Evolutionary conservation across 2,329 filamentous ascomycete genomes (phyloP).

Genomic region (Fusarium luffae): DNA sequence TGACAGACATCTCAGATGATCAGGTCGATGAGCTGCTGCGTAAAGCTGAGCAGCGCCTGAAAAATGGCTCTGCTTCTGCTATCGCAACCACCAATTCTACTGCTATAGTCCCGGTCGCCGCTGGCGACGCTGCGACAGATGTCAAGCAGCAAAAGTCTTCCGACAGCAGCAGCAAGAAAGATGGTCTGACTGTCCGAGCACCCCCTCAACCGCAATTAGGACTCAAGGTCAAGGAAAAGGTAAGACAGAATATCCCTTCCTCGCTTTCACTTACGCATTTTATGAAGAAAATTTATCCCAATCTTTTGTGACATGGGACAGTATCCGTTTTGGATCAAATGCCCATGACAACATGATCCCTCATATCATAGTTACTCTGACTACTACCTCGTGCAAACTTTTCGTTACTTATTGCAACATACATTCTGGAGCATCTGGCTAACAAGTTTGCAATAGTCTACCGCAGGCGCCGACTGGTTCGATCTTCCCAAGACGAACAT

Average conservation of each 20-base stretch:
- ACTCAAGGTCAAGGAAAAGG: slow-evolving; percentile 45
- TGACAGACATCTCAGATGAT: slow-evolving; percentile 47
- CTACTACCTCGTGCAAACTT: slow-evolving; percentile 31
- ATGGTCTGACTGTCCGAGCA: slow-evolving; percentile 43
- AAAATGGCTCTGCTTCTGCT: slow-evolving; percentile 37
- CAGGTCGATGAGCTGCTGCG: slow-evolving; percentile 49
- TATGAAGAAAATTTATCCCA: slow-evolving; percentile 56
- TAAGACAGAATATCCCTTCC: slow-evolving; percentile 27
- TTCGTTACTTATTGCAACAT: background rate
- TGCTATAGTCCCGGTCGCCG: slow-evolving; percentile 26
- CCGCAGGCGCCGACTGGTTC: slow-evolving; percentile 87
- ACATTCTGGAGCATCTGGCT: slow-evolving; percentile 13
- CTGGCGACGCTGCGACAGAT: slow-evolving; percentile 26
- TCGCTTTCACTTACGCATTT: slow-evolving; percentile 30
- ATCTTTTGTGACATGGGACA: slow-evolving; percentile 53
- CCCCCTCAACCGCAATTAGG: slow-evolving; percentile 38
- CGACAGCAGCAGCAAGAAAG: slow-evolving; percentile 39
- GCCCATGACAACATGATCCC: slow-evolving; percentile 70
- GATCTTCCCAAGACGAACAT: slow-evolving; percentile 85
- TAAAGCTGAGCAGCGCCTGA: slow-evolving; percentile 50
- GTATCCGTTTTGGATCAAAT: slow-evolving; percentile 55
- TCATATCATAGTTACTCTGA: slow-evolving; percentile 81
- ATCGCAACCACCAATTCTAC: slow-evolving; percentile 21
- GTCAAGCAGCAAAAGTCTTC: slow-evolving; percentile 34
- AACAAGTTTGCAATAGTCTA: slow-evolving; percentile 53